Evolutionary conservation across 2,329 filamentous ascomycete genomes (phyloP).

Genomic region (Colletotrichum eleusines): DNA sequence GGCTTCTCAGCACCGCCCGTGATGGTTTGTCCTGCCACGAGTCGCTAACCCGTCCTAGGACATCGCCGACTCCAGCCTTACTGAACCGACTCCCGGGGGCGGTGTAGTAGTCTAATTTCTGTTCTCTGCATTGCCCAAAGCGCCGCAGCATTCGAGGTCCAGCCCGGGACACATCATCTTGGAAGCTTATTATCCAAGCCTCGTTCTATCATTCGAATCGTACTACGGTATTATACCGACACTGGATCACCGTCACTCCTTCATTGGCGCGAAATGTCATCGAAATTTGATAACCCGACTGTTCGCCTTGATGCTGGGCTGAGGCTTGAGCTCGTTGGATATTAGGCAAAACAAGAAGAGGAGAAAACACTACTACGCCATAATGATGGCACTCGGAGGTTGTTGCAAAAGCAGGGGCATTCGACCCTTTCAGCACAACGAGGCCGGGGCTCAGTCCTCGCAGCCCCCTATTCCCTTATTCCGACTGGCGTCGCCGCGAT

Average conservation of each 20-base stretch:
- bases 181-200: neutral
- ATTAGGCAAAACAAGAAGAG: neutral
- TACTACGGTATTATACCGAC: neutral
- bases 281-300: no score
- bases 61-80: slow-evolving; percentile 2
- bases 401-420: no score
- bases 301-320: neutral
- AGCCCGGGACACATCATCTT: neutral
- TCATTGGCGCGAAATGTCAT: neutral
- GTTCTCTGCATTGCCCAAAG: neutral
- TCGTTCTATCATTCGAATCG: no score
- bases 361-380: neutral
- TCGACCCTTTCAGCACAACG: neutral
- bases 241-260: neutral
- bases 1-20: neutral
- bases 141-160: neutral
- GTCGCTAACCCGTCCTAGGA: neutral
- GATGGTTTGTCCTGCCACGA: neutral
- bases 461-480: slow-evolving; percentile 5
- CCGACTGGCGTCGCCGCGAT: slow-evolving; percentile 14
- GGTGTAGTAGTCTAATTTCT: neutral
- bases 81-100: neutral
- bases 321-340: neutral
- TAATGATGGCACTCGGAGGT: neutral
- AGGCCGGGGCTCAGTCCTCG: slow-evolving; percentile 13